These are phyloP conservation scores for Debaryomyces psychrophilus DNA, from an alignment of 1,139 yeast genomes.

Conservation along the genomic window DNA sequence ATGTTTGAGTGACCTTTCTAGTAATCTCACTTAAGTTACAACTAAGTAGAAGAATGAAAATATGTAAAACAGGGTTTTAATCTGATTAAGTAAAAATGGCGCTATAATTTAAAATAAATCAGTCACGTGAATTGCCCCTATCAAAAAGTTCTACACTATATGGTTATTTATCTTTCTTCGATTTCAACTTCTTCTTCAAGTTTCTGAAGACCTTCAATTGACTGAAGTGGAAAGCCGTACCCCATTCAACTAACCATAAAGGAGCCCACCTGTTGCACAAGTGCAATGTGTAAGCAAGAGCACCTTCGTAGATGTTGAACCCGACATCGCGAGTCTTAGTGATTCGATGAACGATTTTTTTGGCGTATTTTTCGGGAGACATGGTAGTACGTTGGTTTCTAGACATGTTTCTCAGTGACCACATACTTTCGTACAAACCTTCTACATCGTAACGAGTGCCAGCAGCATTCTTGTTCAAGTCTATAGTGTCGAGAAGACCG, in stretches of 20 bases:
- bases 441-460: conserved; percentile 32
- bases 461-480: conserved; percentile 9
- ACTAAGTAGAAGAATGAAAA: not conserved
- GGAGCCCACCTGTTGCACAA: conserved; percentile 30
- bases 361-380: conserved; percentile 34
- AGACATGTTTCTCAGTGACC: conserved; percentile 31
- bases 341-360: conserved; percentile 30
- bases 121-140: conserved; percentile 12
- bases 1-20: not conserved
- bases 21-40: not conserved
- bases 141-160: conserved; percentile 13
- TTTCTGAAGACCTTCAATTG: conserved; percentile 21
- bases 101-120: not conserved
- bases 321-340: conserved; percentile 25
- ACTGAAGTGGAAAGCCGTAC: conserved; percentile 33
- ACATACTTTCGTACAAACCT: conserved; percentile 32
- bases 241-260: conserved; percentile 32
- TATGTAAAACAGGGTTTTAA: not conserved
- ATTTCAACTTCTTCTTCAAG: conserved; percentile 5
- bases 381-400: conserved; percentile 24
- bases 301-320: conserved; percentile 38
- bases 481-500: conserved; percentile 30
- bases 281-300: conserved; percentile 26
- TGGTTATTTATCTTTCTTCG: conserved; percentile 5
- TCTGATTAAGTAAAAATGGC: conserved; percentile 3